Evolutionary conservation across 352 stramenopile genomes (phyloP).

Genomic region (Elongisporangium anandrum): DNA sequence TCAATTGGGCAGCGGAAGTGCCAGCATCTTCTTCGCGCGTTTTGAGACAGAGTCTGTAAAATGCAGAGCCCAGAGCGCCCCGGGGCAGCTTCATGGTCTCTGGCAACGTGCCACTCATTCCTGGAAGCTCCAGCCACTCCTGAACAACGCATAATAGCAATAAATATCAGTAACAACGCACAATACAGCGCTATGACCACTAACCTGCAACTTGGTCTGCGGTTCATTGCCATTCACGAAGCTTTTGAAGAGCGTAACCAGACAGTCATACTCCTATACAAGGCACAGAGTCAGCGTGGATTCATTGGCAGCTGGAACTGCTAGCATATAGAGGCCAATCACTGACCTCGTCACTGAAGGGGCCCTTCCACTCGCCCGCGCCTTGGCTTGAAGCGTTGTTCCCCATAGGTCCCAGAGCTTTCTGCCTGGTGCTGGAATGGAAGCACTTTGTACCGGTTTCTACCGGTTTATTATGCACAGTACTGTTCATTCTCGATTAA

Average conservation of each 20-base stretch:
- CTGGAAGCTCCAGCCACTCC: conserved; percentile 38
- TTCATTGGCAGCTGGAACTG: neutral
- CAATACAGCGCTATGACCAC: neutral
- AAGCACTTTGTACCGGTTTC: neutral
- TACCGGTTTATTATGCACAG: neutral
- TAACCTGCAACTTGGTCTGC: conserved; percentile 39
- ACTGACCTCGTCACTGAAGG: conserved; percentile 71
- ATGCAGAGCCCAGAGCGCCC: conserved; percentile 26
- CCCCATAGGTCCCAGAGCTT: conserved; percentile 21
- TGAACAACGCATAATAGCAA: conserved; percentile 11
- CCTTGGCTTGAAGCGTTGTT: conserved; percentile 16
- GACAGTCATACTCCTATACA: conserved; percentile 61
- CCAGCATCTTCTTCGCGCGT: conserved; percentile 16
- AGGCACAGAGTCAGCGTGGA: neutral
- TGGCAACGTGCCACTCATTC: conserved; percentile 16
- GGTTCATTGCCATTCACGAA: conserved; percentile 6
- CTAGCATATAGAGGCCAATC: no score
- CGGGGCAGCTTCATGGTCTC: conserved; percentile 16
- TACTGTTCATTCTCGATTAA: no score
- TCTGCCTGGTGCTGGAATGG: neutral
- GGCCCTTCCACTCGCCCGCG: conserved; percentile 60
- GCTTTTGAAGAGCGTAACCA: conserved; percentile 39
- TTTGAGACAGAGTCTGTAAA: conserved; percentile 52
- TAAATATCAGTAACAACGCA: neutral
- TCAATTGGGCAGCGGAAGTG: conserved; percentile 15